Base-by-base conservation (phyloP, 1,284 basidiomycete species). In the Malassezia caprae region DNA sequence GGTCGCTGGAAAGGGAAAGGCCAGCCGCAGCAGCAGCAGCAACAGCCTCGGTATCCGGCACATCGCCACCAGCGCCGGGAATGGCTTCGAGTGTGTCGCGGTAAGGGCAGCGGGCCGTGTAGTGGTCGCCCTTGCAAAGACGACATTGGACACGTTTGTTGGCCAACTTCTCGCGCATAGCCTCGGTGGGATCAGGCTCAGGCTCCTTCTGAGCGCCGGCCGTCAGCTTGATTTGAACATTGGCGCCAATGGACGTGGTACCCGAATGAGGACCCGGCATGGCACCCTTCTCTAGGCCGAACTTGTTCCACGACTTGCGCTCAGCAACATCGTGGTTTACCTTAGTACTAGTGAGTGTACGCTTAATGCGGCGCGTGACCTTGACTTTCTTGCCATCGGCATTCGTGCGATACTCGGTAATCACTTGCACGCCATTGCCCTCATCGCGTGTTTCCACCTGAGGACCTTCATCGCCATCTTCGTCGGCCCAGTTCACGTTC, bases 71-170 rank as follows among this genome's bases (percentile, higher is more conserved):
- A 24, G 68, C 80, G 11, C 86, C 88, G 19, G 86, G 82, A 11
- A 76, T 75, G 42, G 89, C 82, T 42, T 78, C 79, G 40, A 82
- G 76, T 19, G 88, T 87, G 67, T 96, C 91, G 77, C 90, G 94
- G 82, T 94, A 94, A 11, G 94, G 94, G 82, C 94, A 98, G 76
- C 91, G 90, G 59, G 90, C 87, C 11, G 94, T 99, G 77, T 91
- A 98, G 78, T 98, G 94, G 65, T 87, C 87, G 54, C 93, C 93
- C 76, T 93, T 90, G 79, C 94, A 98, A 56, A 94, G 78, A 67
- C 94, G 83, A 81, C 93, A 99, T 49, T 82, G 79, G 61, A 99
- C 88, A 71, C 90, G 89, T 76, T 90, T 90, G 59, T 73, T 76
- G 51, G 77, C 82, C 26, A 88, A 82, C 64, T 83, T 82, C 27